Evolutionary conservation across 495 filamentous ascomycete genomes (phyloP).

Genomic region (Bacidia gigantensis): DNA sequence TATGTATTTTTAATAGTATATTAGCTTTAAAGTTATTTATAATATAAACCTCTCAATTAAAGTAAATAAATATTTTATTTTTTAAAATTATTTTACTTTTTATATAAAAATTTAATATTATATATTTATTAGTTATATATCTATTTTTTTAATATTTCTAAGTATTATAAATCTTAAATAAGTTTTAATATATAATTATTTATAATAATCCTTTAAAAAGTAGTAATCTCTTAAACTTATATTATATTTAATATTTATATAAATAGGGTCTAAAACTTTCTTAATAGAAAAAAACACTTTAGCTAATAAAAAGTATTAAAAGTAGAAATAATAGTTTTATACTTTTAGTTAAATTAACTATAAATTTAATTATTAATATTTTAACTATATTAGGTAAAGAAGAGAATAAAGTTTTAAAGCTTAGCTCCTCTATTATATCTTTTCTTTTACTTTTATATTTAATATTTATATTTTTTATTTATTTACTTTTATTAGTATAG

Average conservation of each 20-base stretch:
- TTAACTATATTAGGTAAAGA: neutral
- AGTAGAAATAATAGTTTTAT: neutral
- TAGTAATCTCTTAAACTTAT: conserved; percentile 3
- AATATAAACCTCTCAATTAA: neutral
- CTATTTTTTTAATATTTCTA: neutral
- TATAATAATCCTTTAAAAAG: neutral
- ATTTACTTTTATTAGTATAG: neutral
- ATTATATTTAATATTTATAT: conserved; percentile 1
- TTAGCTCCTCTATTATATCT: neutral
- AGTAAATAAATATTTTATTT: neutral
- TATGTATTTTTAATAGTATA: neutral
- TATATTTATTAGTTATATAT: neutral
- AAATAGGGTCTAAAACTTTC: conserved; percentile 17
- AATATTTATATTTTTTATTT: neutral
- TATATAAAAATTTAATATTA: neutral
- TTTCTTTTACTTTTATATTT: too few species aligned
- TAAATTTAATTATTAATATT: neutral
- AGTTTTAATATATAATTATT: conserved; percentile 7
- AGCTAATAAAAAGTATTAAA: conserved; percentile 3
- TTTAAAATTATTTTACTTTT: neutral
- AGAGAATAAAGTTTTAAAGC: neutral
- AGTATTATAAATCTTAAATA: conserved; percentile 2
- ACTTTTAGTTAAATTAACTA: neutral
- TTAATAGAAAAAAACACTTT: neutral
- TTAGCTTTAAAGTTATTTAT: neutral